These are phyloP conservation scores for Mycena indigotica DNA, from an alignment of 768 basidiomycete species.

Conservation along the genomic window DNA sequence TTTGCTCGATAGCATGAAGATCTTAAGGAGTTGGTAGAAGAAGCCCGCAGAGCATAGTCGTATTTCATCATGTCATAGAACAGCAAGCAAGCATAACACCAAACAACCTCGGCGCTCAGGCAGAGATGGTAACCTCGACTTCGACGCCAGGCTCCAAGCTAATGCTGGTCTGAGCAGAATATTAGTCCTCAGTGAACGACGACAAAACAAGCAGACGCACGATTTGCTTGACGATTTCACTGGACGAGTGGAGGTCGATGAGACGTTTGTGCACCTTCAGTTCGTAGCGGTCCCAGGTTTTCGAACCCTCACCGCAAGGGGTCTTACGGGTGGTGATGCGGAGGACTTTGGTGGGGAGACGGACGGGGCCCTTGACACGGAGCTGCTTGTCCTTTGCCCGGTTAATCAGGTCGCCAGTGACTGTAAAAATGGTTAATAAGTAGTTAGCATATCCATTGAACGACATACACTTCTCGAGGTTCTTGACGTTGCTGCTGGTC, in stretches of 20 bases:
- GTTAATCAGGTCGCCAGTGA: constrained; percentile 95
- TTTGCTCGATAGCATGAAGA: too few relatives aligned
- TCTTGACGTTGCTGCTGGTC: constrained; percentile 96
- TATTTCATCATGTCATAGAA: too few relatives aligned
- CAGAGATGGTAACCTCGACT: constrained; percentile 96
- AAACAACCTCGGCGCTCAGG: constrained; percentile 34
- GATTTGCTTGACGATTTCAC: constrained; percentile 99
- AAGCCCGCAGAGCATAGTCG: too few relatives aligned
- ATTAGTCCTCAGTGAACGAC: not conserved
- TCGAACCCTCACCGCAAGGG: constrained; percentile 99
- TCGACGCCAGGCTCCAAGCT: constrained; percentile 99
- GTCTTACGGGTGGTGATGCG: constrained; percentile 99
- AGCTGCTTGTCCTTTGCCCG: constrained; percentile 99
- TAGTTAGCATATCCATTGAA: not conserved
- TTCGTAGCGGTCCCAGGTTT: constrained; percentile 99
- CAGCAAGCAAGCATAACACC: too few relatives aligned
- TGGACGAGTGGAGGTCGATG: constrained; percentile 97
- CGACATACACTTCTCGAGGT: constrained; percentile 92
- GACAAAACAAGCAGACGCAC: constrained; percentile 51
- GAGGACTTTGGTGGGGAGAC: constrained; percentile 97
- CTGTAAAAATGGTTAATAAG: constrained; percentile 42
- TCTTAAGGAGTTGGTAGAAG: too few relatives aligned
- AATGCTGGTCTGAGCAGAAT: constrained; percentile 79
- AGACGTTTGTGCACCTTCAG: constrained; percentile 99
- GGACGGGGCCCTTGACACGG: constrained; percentile 97